A percentile compares a stretch with the other conserved stretches of the same genome.
phyloP scores from a whole-genome alignment of 192 early-diverging fungal species.

The Coemansia sp. region DNA sequence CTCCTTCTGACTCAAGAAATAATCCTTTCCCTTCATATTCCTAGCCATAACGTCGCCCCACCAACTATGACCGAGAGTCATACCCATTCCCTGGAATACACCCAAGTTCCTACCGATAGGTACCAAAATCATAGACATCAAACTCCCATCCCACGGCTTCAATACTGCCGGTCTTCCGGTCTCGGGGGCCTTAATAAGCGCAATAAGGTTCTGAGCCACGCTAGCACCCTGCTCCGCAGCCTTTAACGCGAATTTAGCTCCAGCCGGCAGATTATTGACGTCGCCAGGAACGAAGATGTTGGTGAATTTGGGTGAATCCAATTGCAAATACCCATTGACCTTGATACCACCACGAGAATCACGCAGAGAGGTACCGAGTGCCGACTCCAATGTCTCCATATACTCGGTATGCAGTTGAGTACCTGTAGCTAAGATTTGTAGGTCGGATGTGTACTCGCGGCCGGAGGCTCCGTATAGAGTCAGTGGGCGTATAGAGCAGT shows the following conservation, averaged over 20 bases:
- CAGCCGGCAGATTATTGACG: conserved; percentile 42
- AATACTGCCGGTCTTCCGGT: neutral
- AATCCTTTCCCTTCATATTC: conserved; percentile 45
- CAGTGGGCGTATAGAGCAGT: conserved; percentile 38
- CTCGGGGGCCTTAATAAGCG: conserved; percentile 18
- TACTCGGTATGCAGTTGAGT: conserved; percentile 51
- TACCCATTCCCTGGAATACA: conserved; percentile 39
- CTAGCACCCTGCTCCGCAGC: conserved; percentile 23
- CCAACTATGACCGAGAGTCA: conserved; percentile 41
- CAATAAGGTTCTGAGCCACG: conserved; percentile 35
- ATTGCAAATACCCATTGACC: conserved; percentile 57
- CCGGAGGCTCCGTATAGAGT: conserved; percentile 57
- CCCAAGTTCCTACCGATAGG: conserved; percentile 45
- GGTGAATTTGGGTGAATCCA: conserved; percentile 21
- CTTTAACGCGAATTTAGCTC: conserved; percentile 34
- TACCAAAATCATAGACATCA: conserved; percentile 30
- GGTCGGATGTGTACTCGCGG: conserved; percentile 56
- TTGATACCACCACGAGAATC: conserved; percentile 46
- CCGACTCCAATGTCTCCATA: conserved; percentile 42
- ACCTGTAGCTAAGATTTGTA: conserved; percentile 60
- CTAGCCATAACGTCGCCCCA: conserved; percentile 30
- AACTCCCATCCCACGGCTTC: conserved; percentile 27
- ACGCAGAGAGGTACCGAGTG: conserved; percentile 26
- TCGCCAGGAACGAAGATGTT: conserved; percentile 63
- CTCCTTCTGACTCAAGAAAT: conserved; percentile 20